Conservation (phyloP, 371 early-diverging fungal genomes). For the Fennellomyces sp. region DNA sequence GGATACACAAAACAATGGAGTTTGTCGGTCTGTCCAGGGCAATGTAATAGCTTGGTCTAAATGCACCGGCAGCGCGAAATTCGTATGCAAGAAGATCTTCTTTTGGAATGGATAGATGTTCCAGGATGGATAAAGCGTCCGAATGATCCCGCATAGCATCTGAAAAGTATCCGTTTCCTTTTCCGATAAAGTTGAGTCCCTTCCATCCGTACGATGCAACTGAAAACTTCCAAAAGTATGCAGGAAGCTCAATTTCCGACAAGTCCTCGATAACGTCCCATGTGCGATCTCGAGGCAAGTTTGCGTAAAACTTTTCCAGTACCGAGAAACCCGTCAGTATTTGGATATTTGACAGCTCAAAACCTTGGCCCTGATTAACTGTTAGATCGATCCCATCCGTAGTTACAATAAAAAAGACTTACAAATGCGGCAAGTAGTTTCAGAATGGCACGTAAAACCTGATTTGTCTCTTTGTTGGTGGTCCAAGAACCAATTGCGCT, state of each 20-base stretch:
- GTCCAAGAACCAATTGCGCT: constrained; percentile 51
- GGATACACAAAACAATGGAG: constrained; percentile 75
- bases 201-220: constrained; percentile 84
- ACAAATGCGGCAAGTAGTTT: constrained; percentile 71
- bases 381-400: not conserved
- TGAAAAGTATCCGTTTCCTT: constrained; percentile 66
- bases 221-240: constrained; percentile 65
- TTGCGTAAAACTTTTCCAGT: constrained; percentile 61
- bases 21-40: constrained; percentile 69
- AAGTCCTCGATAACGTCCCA: constrained; percentile 45
- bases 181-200: constrained; percentile 80
- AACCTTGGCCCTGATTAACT: constrained; percentile 80
- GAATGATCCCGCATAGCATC: constrained; percentile 76
- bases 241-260: constrained; percentile 60
- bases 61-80: constrained; percentile 71
- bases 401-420: constrained; percentile 20
- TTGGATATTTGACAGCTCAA: constrained; percentile 77
- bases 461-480: constrained; percentile 61
- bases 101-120: constrained; percentile 67
- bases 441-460: constrained; percentile 68
- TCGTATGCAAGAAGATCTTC: constrained; percentile 82
- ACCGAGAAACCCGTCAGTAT: constrained; percentile 73
- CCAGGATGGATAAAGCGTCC: constrained; percentile 70
- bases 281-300: constrained; percentile 46
- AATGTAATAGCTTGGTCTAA: constrained; percentile 83